Evolutionary conservation across 805 yeast species (phyloP).

Genomic region (Saccharomycopsis vini): DNA sequence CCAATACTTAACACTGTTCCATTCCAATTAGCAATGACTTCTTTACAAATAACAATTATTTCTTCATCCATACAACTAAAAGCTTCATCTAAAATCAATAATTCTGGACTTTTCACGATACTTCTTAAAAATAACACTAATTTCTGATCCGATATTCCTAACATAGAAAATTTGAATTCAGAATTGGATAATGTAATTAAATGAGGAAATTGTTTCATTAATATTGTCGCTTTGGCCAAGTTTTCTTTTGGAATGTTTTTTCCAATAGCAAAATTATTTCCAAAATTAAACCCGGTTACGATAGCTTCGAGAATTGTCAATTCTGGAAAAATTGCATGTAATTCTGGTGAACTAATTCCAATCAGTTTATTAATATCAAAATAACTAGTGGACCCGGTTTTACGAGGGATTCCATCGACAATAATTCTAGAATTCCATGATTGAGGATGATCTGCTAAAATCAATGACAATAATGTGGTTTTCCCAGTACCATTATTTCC

Average conservation of each 20-base stretch:
- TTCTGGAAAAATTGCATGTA: conserved; percentile 77
- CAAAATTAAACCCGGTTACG: conserved; percentile 47
- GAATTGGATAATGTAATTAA: no score
- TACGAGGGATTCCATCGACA: conserved; percentile 58
- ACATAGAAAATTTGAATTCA: no score
- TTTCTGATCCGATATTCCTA: conserved; percentile 70
- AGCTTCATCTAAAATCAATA: conserved; percentile 85
- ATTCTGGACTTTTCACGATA: conserved; percentile 63
- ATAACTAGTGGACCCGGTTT: conserved; percentile 66
- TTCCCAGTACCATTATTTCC: conserved; percentile 94
- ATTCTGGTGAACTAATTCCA: conserved; percentile 86
- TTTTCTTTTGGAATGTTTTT: neutral
- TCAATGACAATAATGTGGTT: conserved; percentile 72
- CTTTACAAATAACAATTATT: conserved; percentile 46
- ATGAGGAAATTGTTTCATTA: conserved; percentile 37
- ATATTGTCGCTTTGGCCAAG: conserved; percentile 34
- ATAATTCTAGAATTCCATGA: conserved; percentile 72
- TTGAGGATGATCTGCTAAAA: conserved; percentile 95
- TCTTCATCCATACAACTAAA: conserved; percentile 79
- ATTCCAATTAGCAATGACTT: conserved; percentile 41
- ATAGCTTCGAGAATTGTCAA: conserved; percentile 50
- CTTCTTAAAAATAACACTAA: conserved; percentile 69
- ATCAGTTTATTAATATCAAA: conserved; percentile 71
- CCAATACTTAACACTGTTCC: conserved; percentile 77
- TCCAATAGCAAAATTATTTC: conserved; percentile 4